Conservation (phyloP, 2,329 filamentous ascomycete genomes). For the Sporothrix pallida region DNA sequence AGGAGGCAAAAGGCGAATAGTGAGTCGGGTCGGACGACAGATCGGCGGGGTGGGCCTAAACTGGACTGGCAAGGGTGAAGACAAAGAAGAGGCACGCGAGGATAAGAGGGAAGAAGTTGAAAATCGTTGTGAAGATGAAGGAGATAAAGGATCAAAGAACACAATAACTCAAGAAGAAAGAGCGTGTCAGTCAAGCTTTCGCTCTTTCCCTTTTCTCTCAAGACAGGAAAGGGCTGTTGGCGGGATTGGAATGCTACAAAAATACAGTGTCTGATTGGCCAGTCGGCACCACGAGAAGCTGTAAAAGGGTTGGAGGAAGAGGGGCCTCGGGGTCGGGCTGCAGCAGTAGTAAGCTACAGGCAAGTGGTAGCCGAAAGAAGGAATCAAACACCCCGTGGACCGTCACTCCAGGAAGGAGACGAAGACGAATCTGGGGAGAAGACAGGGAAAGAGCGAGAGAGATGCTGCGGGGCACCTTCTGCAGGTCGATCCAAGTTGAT, state of each 20-base stretch:
- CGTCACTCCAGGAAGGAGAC: too few species aligned
- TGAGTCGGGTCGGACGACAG: conserved; percentile 27
- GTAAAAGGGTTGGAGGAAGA: background rate
- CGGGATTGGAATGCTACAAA: conserved; percentile 22
- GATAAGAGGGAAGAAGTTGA: background rate
- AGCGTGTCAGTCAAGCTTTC: conserved; percentile 13
- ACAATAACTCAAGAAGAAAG: background rate
- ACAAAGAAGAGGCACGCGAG: conserved; percentile 3
- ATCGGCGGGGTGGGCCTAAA: conserved; percentile 30
- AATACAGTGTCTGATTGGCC: conserved; percentile 25
- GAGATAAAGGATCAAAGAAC: background rate
- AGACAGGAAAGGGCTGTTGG: background rate
- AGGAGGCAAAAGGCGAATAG: background rate
- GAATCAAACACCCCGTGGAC: background rate
- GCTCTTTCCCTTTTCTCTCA: background rate
- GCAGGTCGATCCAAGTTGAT: conserved; percentile 10
- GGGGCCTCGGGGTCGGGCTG: conserved; percentile 4
- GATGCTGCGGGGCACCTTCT: conserved; percentile 7
- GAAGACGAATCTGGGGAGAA: background rate
- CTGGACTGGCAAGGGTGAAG: conserved; percentile 6
- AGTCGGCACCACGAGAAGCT: conserved; percentile 12
- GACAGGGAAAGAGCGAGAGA: background rate
- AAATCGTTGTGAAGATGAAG: background rate
- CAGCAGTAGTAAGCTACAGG: background rate
- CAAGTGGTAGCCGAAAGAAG: conserved; percentile 3